Percentiles rank a stretch among this genome's conserved stretches.
phyloP scores from a whole-genome alignment of 2,329 filamentous ascomycete genomes.

The Leptographium procerum region DNA sequence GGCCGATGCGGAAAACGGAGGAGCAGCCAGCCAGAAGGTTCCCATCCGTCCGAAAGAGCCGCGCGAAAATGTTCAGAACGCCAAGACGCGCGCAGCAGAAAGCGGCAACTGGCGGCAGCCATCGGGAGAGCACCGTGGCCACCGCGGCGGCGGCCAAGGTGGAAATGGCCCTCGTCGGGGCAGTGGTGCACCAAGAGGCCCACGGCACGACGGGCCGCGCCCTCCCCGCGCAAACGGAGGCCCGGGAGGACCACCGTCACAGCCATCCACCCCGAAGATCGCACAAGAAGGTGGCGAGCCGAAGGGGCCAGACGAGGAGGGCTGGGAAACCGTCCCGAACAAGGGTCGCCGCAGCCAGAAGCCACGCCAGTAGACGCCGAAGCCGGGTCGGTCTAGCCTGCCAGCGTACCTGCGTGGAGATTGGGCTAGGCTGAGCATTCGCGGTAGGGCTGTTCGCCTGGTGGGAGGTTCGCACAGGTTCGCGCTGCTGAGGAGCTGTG shows the following conservation, averaged over 20 bases:
- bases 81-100: constrained; percentile 45
- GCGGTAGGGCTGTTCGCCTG: not conserved
- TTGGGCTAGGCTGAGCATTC: not conserved
- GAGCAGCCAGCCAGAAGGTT: constrained; percentile 11
- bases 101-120: constrained; percentile 49
- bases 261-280: constrained; percentile 19
- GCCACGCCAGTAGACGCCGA: constrained; percentile 5
- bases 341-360: constrained; percentile 27
- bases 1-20: not conserved
- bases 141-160: constrained; percentile 28
- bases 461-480: not conserved
- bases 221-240: constrained; percentile 38
- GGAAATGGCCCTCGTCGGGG: constrained; percentile 29
- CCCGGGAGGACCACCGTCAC: constrained; percentile 20
- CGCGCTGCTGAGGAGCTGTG: not conserved
- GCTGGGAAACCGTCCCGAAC: constrained; percentile 48
- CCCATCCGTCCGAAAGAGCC: constrained; percentile 23
- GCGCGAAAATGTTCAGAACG: constrained; percentile 30
- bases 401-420: not conserved
- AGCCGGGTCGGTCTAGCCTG: not conserved
- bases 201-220: constrained; percentile 33
- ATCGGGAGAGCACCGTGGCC: constrained; percentile 34
- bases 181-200: constrained; percentile 17
- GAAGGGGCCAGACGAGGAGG: constrained; percentile 39
- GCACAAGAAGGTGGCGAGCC: constrained; percentile 20